Base-by-base conservation (phyloP, 139 green algal species). In the Mesotaenium endlicherianum region DNA sequence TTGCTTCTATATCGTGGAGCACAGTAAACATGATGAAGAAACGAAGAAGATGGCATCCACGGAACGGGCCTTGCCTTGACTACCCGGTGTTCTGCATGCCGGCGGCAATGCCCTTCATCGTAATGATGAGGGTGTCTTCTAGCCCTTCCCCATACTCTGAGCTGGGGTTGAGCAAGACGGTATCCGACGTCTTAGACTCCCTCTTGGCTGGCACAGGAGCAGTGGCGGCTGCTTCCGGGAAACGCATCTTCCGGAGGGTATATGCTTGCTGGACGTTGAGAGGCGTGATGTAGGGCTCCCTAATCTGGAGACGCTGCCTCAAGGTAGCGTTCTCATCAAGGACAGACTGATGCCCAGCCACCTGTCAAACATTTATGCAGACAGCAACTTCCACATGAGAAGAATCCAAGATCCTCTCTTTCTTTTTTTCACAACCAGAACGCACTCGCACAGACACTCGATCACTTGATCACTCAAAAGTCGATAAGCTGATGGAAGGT, bases 81-180 rank as follows among this genome's bases (percentile, higher is more conserved):
- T 88, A 98, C 0, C 96, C 96, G 3, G 96, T 99, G 92, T 99
- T 99, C 50, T 96, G 92, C 96, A 99, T 97, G 81, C 95, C 96
- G 16, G 95, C 93, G 3, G 96, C 94, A 69, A 99, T 97, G 55
- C 96, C 95, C 87, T 98, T 98, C 89, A 98, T 98, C 47, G 91
- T 96, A 71, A 99, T 91, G 44, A 97, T 88, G 34, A 90, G 81
- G 97, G 84, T 89, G 42, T 92, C 89, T 58, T 91, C 85, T 44
- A 92, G 70, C 39, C 72, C 77, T 2, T 59, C 38, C 26, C 57
- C 50, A 77, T 87, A 90, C 26, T 89, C 82, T 3, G 72, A 43
- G 42, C 38, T 82, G 39, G 8, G 4, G 59, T 91, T 92, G 34
- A 91, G 77, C 30, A 38, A 70, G 34, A 89, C 68, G 2, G 89